These are phyloP conservation scores for Rhodotorula taiwanensis DNA, from an alignment of 768 basidiomycete species.

Conservation along the genomic window DNA sequence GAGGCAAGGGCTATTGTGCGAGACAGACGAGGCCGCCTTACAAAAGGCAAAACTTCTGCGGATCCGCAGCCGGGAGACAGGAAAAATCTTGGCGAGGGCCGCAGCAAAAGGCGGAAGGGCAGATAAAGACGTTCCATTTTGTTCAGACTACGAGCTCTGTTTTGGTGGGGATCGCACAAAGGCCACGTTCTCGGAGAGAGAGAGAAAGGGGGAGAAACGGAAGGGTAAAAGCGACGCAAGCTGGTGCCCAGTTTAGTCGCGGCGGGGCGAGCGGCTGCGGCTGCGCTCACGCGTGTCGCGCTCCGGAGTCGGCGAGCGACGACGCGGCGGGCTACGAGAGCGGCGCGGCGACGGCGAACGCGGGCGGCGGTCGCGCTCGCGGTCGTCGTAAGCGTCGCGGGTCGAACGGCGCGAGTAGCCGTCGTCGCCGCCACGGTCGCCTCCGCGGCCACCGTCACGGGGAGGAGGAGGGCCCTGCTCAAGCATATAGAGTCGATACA, in stretches of 20 bases:
- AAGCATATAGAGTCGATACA: no score
- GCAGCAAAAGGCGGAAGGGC: background rate
- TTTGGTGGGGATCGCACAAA: background rate
- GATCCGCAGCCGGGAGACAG: no score
- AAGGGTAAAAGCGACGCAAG: background rate
- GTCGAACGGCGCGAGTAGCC: conserved; percentile 34
- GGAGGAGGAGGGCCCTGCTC: no score
- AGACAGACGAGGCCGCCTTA: background rate
- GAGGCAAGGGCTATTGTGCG: no score
- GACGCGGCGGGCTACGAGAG: conserved; percentile 5
- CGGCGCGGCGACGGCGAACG: conserved; percentile 3
- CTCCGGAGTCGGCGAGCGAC: conserved; percentile 4
- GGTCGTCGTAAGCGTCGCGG: conserved; percentile 56
- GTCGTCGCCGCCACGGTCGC: conserved; percentile 43
- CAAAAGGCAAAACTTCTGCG: no score
- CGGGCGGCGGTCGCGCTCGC: conserved; percentile 56
- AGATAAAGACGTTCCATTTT: no score
- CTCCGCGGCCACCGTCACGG: conserved; percentile 4
- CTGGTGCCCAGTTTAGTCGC: background rate
- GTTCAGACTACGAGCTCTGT: no score
- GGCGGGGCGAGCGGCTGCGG: conserved; percentile 3
- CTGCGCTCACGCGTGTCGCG: background rate
- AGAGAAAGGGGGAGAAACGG: background rate
- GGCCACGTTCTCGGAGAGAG: background rate
- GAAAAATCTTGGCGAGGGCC: no score